phyloP scores from a whole-genome alignment of 2,329 filamentous ascomycete species.

The Diaporthe ampelina region DNA sequence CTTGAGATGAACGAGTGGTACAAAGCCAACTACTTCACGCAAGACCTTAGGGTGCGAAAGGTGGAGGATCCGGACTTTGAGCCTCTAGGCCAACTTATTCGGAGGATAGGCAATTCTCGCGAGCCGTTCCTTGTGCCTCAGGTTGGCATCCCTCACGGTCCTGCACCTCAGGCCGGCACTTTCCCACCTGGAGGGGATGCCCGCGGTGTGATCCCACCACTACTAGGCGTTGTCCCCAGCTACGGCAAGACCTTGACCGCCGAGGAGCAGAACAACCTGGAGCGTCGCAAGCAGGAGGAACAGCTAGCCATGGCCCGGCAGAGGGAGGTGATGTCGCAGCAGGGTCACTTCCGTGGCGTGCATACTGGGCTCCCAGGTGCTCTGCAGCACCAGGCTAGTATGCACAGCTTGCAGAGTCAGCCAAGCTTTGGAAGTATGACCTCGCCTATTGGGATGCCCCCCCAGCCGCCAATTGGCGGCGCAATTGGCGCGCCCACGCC shows the following conservation, averaged over 20 bases:
- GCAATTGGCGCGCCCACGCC: slow-evolving; percentile 67
- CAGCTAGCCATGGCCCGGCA: slow-evolving; percentile 97
- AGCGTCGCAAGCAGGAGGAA: slow-evolving; percentile 97
- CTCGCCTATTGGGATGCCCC: slow-evolving; percentile 78
- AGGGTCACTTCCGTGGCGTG: slow-evolving; percentile 83
- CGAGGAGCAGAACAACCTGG: slow-evolving; percentile 97
- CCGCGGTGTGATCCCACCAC: slow-evolving; percentile 83
- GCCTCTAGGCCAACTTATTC: slow-evolving; percentile 92
- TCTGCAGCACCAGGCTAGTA: slow-evolving; percentile 93
- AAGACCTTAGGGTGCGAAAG: slow-evolving; percentile 94
- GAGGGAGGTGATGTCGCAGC: slow-evolving; percentile 90
- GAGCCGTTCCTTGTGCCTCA: slow-evolving; percentile 98
- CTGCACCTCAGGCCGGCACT: slow-evolving; percentile 67
- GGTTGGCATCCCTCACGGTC: slow-evolving; percentile 93
- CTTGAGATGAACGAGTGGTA: slow-evolving; percentile 99
- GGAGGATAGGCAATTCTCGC: slow-evolving; percentile 95
- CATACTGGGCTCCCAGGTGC: slow-evolving; percentile 63
- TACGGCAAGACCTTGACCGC: slow-evolving; percentile 97
- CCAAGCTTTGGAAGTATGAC: slow-evolving; percentile 96
- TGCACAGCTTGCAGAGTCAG: slow-evolving; percentile 96
- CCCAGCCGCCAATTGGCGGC: slow-evolving; percentile 67
- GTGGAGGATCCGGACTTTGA: slow-evolving; percentile 95
- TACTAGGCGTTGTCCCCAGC: slow-evolving; percentile 93
- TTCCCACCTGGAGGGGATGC: slow-evolving; percentile 62
- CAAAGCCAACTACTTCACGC: slow-evolving; percentile 97